Evolutionary conservation across 2,329 filamentous ascomycete species (phyloP).

Genomic region (Aspergillus phoenicis): DNA sequence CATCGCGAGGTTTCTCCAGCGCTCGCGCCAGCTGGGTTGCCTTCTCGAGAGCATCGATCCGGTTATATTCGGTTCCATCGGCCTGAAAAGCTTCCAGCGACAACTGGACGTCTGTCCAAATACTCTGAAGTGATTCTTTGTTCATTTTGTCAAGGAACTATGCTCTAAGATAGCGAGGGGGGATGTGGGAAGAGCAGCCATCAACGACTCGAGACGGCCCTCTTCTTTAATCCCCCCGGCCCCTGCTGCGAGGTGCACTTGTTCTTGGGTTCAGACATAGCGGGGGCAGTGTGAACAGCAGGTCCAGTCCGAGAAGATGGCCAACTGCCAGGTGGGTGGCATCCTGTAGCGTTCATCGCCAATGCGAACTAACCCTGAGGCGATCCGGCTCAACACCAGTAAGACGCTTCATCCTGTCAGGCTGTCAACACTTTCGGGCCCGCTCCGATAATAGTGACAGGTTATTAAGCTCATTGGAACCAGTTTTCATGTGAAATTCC

Average conservation of each 20-base stretch:
- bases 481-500: neutral
- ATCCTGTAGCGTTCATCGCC: neutral
- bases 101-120: constrained; percentile 10
- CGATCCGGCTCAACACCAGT: no score
- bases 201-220: neutral
- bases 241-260: neutral
- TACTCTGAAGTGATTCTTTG: constrained; percentile 8
- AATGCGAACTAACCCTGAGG: neutral
- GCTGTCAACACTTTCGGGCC: no score
- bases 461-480: neutral
- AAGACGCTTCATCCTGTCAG: no score
- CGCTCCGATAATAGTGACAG: neutral
- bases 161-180: neutral
- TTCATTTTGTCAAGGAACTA: constrained; percentile 13
- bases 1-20: constrained; percentile 24
- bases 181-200: neutral
- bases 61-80: constrained; percentile 10
- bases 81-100: constrained; percentile 18
- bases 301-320: neutral
- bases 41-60: constrained; percentile 22
- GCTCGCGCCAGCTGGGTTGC: constrained; percentile 18
- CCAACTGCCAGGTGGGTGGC: neutral
- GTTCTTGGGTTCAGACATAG: neutral
- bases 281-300: neutral
- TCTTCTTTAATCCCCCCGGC: neutral